Conservation (phyloP, 2,329 filamentous ascomycete genomes). For the Aspergillus unguis region DNA sequence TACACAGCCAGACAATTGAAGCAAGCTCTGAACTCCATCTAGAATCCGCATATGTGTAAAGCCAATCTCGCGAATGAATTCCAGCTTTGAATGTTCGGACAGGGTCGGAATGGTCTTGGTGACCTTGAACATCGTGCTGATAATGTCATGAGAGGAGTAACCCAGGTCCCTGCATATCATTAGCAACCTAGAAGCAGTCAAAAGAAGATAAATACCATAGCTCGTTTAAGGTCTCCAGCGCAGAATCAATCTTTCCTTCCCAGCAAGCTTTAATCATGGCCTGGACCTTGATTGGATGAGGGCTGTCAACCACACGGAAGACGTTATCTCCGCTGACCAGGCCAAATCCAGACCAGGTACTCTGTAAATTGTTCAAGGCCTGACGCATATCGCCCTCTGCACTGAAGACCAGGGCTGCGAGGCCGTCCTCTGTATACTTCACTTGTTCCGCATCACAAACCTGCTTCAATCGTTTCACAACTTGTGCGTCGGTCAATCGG, state of each 20-base stretch:
- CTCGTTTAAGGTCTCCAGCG: slow-evolving; percentile 81
- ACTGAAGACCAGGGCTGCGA: slow-evolving; percentile 94
- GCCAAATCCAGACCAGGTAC: slow-evolving; percentile 86
- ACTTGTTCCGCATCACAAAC: slow-evolving; percentile 92
- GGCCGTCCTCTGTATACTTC: slow-evolving; percentile 84
- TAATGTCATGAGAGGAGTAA: slow-evolving; percentile 98
- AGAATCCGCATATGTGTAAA: slow-evolving; percentile 99
- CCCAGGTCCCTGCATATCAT: slow-evolving; percentile 63
- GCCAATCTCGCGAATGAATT: slow-evolving; percentile 98
- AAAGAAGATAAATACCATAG: slow-evolving; percentile 62
- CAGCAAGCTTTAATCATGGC: slow-evolving; percentile 97
- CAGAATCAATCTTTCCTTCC: slow-evolving; percentile 84
- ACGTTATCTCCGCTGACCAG: slow-evolving; percentile 98
- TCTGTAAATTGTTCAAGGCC: slow-evolving; percentile 97
- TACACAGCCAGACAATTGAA: slow-evolving; percentile 90
- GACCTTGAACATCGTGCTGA: slow-evolving; percentile 98
- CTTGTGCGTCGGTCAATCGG: slow-evolving; percentile 84
- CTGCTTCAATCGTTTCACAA: slow-evolving; percentile 85
- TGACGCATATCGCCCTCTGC: slow-evolving; percentile 99
- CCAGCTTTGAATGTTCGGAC: slow-evolving; percentile 90
- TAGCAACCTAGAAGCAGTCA: slow-evolving; percentile 4
- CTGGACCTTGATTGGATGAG: slow-evolving; percentile 97
- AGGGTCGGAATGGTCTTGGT: slow-evolving; percentile 92
- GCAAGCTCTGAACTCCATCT: slow-evolving; percentile 92
- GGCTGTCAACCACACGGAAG: slow-evolving; percentile 94